Conservation (phyloP, 805 yeast genomes). For the Lachancea meyersii region DNA sequence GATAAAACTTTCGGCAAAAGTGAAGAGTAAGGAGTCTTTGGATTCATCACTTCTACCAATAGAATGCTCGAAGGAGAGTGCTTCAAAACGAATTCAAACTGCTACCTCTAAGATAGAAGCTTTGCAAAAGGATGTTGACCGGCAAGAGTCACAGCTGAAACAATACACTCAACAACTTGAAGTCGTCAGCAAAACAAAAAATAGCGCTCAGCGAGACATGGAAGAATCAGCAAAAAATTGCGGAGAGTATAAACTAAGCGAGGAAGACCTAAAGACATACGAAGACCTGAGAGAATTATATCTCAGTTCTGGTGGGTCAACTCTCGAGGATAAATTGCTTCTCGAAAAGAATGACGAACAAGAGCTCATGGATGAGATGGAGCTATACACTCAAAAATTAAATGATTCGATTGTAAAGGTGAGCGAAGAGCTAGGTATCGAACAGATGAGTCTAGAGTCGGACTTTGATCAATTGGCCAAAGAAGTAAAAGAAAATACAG, state of each 20-base stretch:
- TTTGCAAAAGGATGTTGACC: slow-evolving; percentile 44
- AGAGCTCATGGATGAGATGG: slow-evolving; percentile 36
- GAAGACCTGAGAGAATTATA: slow-evolving; percentile 50
- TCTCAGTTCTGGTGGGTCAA: slow-evolving; percentile 49
- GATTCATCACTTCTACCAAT: slow-evolving; percentile 53
- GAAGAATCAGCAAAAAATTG: slow-evolving; percentile 22
- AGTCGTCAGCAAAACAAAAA: slow-evolving; percentile 38
- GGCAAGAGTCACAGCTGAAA: slow-evolving; percentile 42
- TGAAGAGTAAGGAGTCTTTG: slow-evolving; percentile 38
- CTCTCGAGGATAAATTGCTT: slow-evolving; percentile 46
- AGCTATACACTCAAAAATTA: slow-evolving; percentile 33
- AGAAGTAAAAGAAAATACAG: slow-evolving; percentile 36
- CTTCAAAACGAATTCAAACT: slow-evolving; percentile 41
- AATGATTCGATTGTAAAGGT: slow-evolving; percentile 34
- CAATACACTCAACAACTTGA: slow-evolving; percentile 43
- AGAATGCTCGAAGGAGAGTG: slow-evolving; percentile 47
- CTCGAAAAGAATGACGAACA: slow-evolving; percentile 40
- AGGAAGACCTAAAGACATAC: slow-evolving; percentile 52
- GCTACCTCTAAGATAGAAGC: slow-evolving; percentile 45
- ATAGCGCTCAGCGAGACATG: slow-evolving; percentile 35
- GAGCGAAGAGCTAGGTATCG: slow-evolving; percentile 31
- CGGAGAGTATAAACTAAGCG: slow-evolving; percentile 37
- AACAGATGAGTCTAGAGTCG: slow-evolving; percentile 29
- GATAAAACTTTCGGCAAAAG: slow-evolving; percentile 33
- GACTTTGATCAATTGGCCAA: slow-evolving; percentile 31